Conservation (phyloP, 768 basidiomycete species). For the Tephrocybe rancida region DNA sequence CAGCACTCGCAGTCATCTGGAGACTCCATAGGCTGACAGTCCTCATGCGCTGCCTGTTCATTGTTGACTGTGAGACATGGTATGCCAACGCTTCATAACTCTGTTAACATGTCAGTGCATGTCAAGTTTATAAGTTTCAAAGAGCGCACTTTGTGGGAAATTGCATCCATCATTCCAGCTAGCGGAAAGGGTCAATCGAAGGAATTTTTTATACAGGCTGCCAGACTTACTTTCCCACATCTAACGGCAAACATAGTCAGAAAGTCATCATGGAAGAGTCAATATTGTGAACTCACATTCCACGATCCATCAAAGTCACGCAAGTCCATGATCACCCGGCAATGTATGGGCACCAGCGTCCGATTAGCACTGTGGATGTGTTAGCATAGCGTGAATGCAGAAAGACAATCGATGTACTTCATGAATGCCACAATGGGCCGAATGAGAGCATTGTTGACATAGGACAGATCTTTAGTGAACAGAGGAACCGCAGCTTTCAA, state of each 20-base stretch:
- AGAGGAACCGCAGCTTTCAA: conserved; percentile 94
- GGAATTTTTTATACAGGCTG: not conserved
- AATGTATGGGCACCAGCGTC: conserved; percentile 93
- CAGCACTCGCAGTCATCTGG: conserved; percentile 89
- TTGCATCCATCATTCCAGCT: conserved; percentile 93
- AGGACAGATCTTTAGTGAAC: conserved; percentile 85
- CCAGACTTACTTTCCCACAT: conserved; percentile 85
- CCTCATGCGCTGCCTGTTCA: conserved; percentile 82
- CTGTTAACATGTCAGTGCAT: conserved; percentile 32
- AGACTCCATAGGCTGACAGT: conserved; percentile 94
- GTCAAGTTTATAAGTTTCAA: not conserved
- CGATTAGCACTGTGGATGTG: conserved; percentile 72
- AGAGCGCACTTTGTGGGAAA: conserved; percentile 71
- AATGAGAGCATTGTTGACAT: conserved; percentile 90
- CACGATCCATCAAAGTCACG: conserved; percentile 94
- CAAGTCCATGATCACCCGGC: conserved; percentile 81
- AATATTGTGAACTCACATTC: conserved; percentile 65
- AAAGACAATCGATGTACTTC: conserved; percentile 62
- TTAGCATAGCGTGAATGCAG: not conserved
- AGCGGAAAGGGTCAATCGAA: conserved; percentile 22
- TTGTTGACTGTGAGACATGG: conserved; percentile 90
- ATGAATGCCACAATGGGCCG: conserved; percentile 98
- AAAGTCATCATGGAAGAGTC: conserved; percentile 7
- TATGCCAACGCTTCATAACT: conserved; percentile 92
- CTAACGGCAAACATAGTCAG: conserved; percentile 38